Conservation (phyloP, 129 eudicot genomes). For the Ambrosia artemisiifolia region DNA sequence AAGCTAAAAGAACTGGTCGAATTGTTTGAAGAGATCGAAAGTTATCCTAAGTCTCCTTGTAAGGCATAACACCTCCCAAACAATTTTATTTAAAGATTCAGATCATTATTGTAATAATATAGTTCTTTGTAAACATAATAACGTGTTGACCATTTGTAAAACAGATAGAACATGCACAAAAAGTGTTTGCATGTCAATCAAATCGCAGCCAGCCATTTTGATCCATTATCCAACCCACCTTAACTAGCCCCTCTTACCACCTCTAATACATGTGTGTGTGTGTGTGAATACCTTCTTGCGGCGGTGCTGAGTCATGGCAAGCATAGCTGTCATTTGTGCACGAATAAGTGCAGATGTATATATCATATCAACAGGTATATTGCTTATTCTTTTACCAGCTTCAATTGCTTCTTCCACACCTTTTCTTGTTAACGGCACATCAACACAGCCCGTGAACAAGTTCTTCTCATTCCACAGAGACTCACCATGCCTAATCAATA, state of each 20-base stretch:
- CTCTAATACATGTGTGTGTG: not conserved
- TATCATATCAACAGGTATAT: slow-evolving; percentile 81
- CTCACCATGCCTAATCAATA: slow-evolving; percentile 89
- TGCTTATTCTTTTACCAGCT: slow-evolving; percentile 91
- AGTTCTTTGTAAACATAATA: not conserved
- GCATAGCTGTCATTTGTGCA: slow-evolving; percentile 98
- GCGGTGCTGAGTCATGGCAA: slow-evolving; percentile 94
- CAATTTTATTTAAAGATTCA: not conserved
- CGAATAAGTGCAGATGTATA: slow-evolving; percentile 86
- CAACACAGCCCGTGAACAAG: slow-evolving; percentile 91
- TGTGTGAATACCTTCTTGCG: slow-evolving; percentile 61
- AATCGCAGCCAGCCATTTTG: not conserved
- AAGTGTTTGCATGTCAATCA: not conserved
- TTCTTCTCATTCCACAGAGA: slow-evolving; percentile 94
- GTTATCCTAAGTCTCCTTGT: not conserved
- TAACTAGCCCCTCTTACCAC: not conserved
- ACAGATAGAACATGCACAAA: not conserved
- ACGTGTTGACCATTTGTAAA: not conserved
- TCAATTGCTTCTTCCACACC: slow-evolving; percentile 91
- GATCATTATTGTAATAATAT: not conserved
- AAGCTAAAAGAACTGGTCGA: not conserved
- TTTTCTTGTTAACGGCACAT: slow-evolving; percentile 78
- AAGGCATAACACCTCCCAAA: not conserved
- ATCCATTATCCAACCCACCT: too few relatives aligned
- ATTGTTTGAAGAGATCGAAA: not conserved